A percentile compares a stretch with the other conserved stretches of the same genome.
Evolutionary conservation across 176 grass and related monocot species (phyloP).

Genomic region (Calamus simplicifolius): DNA sequence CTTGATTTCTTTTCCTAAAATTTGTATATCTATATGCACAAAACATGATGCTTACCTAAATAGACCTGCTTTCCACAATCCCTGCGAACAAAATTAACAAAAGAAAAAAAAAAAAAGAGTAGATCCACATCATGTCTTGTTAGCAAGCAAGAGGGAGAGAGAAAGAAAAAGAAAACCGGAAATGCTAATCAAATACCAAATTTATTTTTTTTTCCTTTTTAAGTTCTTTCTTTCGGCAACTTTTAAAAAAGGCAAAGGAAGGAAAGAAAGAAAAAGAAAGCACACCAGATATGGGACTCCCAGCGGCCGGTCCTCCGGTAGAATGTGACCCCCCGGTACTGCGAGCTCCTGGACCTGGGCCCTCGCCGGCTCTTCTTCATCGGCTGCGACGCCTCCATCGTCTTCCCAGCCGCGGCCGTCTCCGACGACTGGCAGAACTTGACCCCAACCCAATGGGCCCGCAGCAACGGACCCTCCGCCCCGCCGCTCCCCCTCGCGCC

Average conservation of each 20-base stretch:
- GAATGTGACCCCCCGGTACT: constrained; percentile 99
- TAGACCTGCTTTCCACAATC: constrained; percentile 99
- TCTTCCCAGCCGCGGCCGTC: not conserved
- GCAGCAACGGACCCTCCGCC: constrained; percentile 13
- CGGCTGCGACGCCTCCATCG: not conserved
- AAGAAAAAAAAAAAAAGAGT: constrained; percentile 11
- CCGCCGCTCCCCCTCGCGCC: not conserved
- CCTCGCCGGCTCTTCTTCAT: constrained; percentile 84
- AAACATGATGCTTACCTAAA: constrained; percentile 54
- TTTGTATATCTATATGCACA: constrained; percentile 12
- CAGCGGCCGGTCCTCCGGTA: constrained; percentile 91
- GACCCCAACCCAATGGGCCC: constrained; percentile 24
- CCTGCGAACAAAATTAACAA: constrained; percentile 79
- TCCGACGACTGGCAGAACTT: constrained; percentile 36
- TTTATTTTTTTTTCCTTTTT: not conserved
- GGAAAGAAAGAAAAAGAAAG: not conserved
- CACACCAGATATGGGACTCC: constrained; percentile 99
- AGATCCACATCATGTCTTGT: constrained; percentile 6
- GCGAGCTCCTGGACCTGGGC: constrained; percentile 86
- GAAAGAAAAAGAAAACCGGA: constrained; percentile 10
- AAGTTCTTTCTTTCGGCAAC: not conserved
- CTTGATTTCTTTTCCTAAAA: constrained; percentile 29
- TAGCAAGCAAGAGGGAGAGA: constrained; percentile 4
- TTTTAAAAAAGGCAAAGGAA: not conserved
- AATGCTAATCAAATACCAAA: constrained; percentile 22